phyloP scores from a whole-genome alignment of 2,329 filamentous ascomycete genomes.

The Pseudogymnoascus sp. region DNA sequence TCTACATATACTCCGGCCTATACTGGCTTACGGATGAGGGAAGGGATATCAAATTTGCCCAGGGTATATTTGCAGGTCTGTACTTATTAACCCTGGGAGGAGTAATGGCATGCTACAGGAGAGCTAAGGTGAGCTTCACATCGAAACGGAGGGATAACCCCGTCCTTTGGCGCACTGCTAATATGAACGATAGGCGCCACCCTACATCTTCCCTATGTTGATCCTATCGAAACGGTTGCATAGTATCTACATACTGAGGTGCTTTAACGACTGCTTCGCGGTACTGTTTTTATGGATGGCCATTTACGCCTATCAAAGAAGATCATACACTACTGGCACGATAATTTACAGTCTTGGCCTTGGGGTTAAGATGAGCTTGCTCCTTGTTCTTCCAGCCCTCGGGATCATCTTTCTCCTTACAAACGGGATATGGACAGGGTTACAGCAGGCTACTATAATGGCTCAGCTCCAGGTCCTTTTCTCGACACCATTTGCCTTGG shows the following conservation, averaged over 20 bases:
- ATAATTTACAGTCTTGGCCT: slow-evolving; percentile 70
- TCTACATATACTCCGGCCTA: slow-evolving; percentile 79
- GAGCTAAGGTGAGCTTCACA: slow-evolving; percentile 51
- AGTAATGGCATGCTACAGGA: slow-evolving; percentile 76
- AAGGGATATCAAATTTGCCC: slow-evolving; percentile 68
- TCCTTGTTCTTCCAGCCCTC: slow-evolving; percentile 76
- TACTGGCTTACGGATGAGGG: slow-evolving; percentile 73
- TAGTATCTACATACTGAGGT: slow-evolving; percentile 83
- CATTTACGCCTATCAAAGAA: slow-evolving; percentile 70
- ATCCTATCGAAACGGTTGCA: slow-evolving; percentile 87
- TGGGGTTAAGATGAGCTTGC: slow-evolving; percentile 90
- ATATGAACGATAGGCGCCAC: slow-evolving; percentile 53
- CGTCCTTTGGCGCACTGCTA: background rate
- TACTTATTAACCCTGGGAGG: slow-evolving; percentile 70
- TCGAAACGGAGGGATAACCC: slow-evolving; percentile 10
- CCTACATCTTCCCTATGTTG: slow-evolving; percentile 79
- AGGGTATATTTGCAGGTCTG: slow-evolving; percentile 71
- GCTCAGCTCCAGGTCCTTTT: slow-evolving; percentile 67
- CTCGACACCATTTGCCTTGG: slow-evolving; percentile 59
- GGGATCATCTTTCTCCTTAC: slow-evolving; percentile 69
- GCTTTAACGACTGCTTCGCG: slow-evolving; percentile 95
- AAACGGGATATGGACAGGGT: slow-evolving; percentile 55
- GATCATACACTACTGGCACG: slow-evolving; percentile 65
- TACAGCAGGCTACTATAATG: slow-evolving; percentile 66
- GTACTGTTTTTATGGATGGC: slow-evolving; percentile 74